Base-by-base conservation (phyloP, 441 rosid genomes). In the Eruca vesicaria region DNA sequence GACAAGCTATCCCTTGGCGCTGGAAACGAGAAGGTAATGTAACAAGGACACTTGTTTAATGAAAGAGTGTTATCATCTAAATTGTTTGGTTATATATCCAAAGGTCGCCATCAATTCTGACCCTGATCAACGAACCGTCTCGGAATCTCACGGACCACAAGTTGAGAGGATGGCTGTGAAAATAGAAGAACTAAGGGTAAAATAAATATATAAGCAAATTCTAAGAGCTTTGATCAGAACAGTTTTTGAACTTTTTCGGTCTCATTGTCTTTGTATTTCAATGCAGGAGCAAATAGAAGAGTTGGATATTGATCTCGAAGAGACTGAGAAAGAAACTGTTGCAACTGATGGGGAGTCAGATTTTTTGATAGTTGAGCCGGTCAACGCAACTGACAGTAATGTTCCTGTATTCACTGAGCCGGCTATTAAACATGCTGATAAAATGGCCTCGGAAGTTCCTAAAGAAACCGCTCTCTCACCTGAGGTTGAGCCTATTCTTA, bases 11-110 rank as follows among this genome's bases (percentile, higher is more conserved):
- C 99, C 76, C 94, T 95, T 29, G 93, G 98, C 86, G 99, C 98
- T 23, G 98, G 98, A 71, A 94, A 96, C 72, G 98, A 96, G 86
- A 92, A 96, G 98, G 99, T n/a, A n/a, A n/a, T n/a, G n/a, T n/a
- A n/a, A n/a, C n/a, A n/a, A n/a, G n/a, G n/a, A n/a, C n/a, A n/a
- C n/a, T n/a, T n/a, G n/a, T n/a, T n/a, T n/a, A n/a, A n/a, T n/a
- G n/a, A n/a, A 11, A 70, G 23, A 28, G 7, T 45, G 15, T 57
- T 36, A 35, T 57, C 15, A 48, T 64, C 35, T 57, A 7, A 45
- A 15, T 1, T 23, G 52, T 14, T 76, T 57, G 67, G 56, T 45
- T 70, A 65, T 43, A 45, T 65, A 48, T 65, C 38, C 56, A 4
- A 48, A 48, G 55, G 99, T 96, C 23, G 97, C 99, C n/a, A 94